Conservation (phyloP, 148 eudicot species). For the Talinum fruticosum region DNA sequence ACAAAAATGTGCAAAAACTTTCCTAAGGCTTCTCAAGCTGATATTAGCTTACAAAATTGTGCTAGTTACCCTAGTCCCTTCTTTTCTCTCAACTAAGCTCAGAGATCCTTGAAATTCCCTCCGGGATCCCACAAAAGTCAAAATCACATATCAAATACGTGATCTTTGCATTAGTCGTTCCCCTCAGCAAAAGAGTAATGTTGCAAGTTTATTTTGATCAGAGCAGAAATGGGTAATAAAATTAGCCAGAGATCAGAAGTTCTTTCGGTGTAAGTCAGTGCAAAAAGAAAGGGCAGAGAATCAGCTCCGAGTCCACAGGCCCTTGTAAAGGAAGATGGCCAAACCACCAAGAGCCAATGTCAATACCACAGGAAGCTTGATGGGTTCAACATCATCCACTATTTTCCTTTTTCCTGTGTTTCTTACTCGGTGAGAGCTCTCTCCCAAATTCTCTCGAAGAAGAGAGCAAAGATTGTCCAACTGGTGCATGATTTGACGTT, state of each 20-base stretch:
- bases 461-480: conserved; percentile 64
- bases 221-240: neutral
- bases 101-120: conserved; percentile 18
- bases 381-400: conserved; percentile 29
- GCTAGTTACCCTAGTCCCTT: conserved; percentile 2
- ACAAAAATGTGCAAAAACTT: neutral
- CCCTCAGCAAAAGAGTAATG: conserved; percentile 30
- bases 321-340: conserved; percentile 63
- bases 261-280: conserved; percentile 1
- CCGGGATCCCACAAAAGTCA: conserved; percentile 15
- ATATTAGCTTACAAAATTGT: conserved; percentile 31
- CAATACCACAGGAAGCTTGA: conserved; percentile 35
- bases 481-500: conserved; percentile 81
- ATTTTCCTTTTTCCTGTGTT: conserved; percentile 32
- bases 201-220: conserved; percentile 13
- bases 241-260: conserved; percentile 5
- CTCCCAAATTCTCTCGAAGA: conserved; percentile 53
- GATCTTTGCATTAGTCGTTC: conserved; percentile 20
- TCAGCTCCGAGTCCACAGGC: conserved; percentile 49
- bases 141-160: conserved; percentile 13
- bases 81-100: conserved; percentile 15
- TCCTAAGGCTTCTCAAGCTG: neutral
- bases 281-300: conserved; percentile 8
- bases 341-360: conserved; percentile 61
- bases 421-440: conserved; percentile 35